Conservation (phyloP, 2,329 filamentous ascomycete species). For the Alternaria atra region DNA sequence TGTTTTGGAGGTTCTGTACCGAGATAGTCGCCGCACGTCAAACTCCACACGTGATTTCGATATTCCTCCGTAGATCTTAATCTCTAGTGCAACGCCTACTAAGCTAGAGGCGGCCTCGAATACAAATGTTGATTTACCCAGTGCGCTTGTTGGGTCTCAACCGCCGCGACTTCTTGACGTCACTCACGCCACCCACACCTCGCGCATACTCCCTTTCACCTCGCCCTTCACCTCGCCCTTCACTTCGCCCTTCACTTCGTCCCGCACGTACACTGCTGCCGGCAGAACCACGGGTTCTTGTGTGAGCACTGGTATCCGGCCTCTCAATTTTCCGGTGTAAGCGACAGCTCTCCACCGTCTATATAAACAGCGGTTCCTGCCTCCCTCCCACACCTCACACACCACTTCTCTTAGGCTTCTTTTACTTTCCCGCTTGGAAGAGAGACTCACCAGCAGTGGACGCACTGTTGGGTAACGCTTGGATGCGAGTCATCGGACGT, state of each 20-base stretch:
- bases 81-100: not conserved
- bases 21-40: not conserved
- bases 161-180: not conserved
- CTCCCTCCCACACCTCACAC: not conserved
- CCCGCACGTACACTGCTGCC: not conserved
- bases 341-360: not conserved
- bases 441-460: constrained; percentile 2
- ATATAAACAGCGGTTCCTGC: constrained; percentile 3
- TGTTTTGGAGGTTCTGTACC: not conserved
- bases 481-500: constrained; percentile 13
- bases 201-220: not conserved
- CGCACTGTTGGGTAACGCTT: not conserved
- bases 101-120: not conserved
- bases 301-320: not conserved
- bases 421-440: constrained; percentile 1
- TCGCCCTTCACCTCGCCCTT: not conserved
- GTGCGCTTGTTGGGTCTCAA: not conserved
- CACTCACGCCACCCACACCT: not conserved
- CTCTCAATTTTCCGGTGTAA: not conserved
- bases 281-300: not conserved
- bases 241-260: not conserved
- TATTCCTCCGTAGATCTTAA: not conserved
- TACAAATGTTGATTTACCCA: not conserved
- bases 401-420: not conserved
- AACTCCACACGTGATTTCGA: not conserved